Evolutionary conservation across 2,329 filamentous ascomycete species (phyloP), one percentile per base, ranked within the genome.

Genomic region (Exserohilum turcica): DNA sequence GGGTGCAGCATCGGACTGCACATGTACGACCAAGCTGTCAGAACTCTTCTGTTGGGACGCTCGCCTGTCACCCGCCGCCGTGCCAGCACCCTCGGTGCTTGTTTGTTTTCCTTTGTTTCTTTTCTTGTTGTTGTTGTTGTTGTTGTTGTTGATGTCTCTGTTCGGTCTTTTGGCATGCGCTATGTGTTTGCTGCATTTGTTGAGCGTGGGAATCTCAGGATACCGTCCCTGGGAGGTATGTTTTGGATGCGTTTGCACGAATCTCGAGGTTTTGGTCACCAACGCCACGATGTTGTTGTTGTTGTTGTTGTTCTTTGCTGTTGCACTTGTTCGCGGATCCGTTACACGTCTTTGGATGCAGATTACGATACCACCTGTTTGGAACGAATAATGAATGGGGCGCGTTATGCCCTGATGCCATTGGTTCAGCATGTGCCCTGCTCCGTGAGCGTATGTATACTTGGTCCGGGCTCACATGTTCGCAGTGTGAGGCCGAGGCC

Each of bases 101-200:
- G 54, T 33, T 33, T 16, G 16, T 18, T 36, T 37, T 21, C 21
- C 12, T 28, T 15, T 28, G 28, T 21, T 40, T 28, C 24, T 15
- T 28, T 55, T 39, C 52, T 60, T 47, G n/a, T n/a, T n/a, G n/a
- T n/a, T n/a, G n/a, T n/a, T n/a, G n/a, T n/a, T n/a, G n/a, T n/a
- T n/a, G n/a, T n/a, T n/a, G n/a, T n/a, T n/a, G n/a, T n/a, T n/a
- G n/a, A n/a, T 60, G 43, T 48, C 56, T 47, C 7, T 53, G 43
- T 52, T 52, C 48, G 31, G 57, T 48, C 61, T 67, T 24, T 49
- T 43, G 48, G 56, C 47, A 51, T 63, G 38, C 16, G 44, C 56
- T 54, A 48, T 54, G 46, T 59, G 64, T 64, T 68, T 67, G 61
- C 57, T 66, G 54, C 54, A 45, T 63, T 60, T 58, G 40, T 52